phyloP scores from a whole-genome alignment of 441 rosid species.

The Populus hybrid region DNA sequence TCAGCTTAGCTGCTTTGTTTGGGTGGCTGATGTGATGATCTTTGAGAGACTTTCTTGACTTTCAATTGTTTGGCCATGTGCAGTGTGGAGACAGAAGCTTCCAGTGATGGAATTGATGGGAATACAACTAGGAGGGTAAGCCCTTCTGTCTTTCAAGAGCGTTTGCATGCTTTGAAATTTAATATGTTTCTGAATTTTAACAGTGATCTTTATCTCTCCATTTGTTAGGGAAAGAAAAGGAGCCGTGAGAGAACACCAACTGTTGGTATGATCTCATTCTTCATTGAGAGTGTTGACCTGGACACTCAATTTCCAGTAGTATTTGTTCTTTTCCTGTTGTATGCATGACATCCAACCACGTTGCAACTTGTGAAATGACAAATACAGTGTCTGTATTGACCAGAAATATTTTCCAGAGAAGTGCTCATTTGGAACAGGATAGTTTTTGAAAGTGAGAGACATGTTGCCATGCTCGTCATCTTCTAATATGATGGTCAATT shows the following conservation, averaged over 20 bases:
- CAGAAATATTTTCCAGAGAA: background rate
- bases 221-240: constrained; percentile 39
- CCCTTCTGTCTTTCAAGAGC: background rate
- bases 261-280: constrained; percentile 29
- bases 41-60: too few relatives aligned
- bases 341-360: background rate
- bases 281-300: background rate
- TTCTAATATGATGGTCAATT: too few relatives aligned
- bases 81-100: constrained; percentile 46
- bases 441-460: background rate
- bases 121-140: constrained; percentile 62
- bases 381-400: background rate
- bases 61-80: too few relatives aligned
- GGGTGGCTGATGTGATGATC: background rate
- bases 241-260: constrained; percentile 39
- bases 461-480: too few relatives aligned
- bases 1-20: background rate
- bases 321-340: background rate
- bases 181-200: background rate
- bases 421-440: background rate
- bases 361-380: background rate
- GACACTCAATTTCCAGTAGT: background rate
- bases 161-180: background rate
- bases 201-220: background rate
- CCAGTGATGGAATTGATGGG: constrained; percentile 65